Conservation (phyloP, 2,329 filamentous ascomycete species). For the Aspergillus brasiliensis region DNA sequence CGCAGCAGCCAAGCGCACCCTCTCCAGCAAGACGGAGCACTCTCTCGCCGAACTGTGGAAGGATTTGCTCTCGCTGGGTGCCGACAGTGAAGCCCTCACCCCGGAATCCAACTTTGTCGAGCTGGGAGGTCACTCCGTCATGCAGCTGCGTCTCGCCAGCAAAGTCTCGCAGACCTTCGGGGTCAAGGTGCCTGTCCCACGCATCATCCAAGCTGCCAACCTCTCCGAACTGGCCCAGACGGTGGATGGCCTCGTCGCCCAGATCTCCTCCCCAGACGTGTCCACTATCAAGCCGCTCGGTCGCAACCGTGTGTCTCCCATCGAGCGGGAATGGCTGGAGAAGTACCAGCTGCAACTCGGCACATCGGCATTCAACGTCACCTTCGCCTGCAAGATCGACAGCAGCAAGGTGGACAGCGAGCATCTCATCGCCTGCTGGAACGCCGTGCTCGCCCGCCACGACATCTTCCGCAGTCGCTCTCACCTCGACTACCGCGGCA, state of each 20-base stretch:
- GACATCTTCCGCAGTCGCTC: slow-evolving; percentile 2
- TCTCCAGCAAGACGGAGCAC: not conserved
- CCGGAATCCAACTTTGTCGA: slow-evolving; percentile 11
- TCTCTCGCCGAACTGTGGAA: not conserved
- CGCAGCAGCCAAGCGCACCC: not conserved
- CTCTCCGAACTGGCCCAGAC: not conserved
- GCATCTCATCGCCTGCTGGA: too few species aligned
- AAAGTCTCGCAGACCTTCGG: not conserved
- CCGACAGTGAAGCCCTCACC: not conserved
- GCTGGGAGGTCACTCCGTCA: slow-evolving; percentile 20
- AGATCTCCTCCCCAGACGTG: too few species aligned
- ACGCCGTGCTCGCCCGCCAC: slow-evolving; percentile 3
- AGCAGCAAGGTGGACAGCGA: not conserved
- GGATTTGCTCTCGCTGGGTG: slow-evolving; percentile 1
- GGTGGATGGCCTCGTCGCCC: not conserved
- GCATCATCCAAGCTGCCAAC: not conserved
- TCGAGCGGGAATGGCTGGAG: not conserved
- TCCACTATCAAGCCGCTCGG: not conserved
- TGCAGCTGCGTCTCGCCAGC: slow-evolving; percentile 17
- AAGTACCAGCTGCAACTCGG: not conserved
- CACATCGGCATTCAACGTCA: slow-evolving; percentile 2
- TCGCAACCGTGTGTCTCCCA: not conserved
- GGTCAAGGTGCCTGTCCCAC: not conserved
- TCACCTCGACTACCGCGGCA: not conserved
- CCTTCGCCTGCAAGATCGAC: not conserved